Evolutionary conservation across 768 basidiomycete genomes (phyloP).

Genomic region (Chalciporus chontae): DNA sequence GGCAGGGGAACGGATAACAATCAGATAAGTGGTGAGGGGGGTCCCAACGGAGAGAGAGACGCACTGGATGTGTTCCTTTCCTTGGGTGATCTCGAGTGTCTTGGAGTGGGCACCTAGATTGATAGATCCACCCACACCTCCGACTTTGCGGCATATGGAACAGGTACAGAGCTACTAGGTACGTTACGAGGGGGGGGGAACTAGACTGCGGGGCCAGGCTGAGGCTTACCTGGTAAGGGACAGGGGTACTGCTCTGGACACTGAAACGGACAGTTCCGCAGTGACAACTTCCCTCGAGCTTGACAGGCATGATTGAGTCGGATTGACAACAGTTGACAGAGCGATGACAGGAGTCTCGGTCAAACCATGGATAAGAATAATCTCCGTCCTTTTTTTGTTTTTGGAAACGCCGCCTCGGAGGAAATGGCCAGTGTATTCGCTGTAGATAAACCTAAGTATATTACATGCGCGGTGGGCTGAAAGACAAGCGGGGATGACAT

Average conservation of each 20-base stretch:
- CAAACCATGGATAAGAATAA: too few species aligned
- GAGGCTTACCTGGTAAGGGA: constrained; percentile 62
- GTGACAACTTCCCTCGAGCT: constrained; percentile 41
- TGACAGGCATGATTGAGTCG: constrained; percentile 54
- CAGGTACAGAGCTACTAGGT: constrained; percentile 57
- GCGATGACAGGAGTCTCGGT: not conserved
- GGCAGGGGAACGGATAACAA: not conserved
- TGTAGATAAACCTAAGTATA: too few species aligned
- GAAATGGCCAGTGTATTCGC: too few species aligned
- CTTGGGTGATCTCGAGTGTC: constrained; percentile 48
- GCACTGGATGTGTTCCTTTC: constrained; percentile 54
- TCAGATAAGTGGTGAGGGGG: not conserved
- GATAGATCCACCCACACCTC: constrained; percentile 60
- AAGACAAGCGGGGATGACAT: too few species aligned
- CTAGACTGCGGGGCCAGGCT: too few species aligned
- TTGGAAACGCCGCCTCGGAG: too few species aligned
- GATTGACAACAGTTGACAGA: too few species aligned
- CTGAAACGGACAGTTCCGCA: constrained; percentile 34
- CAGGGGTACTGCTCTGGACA: constrained; percentile 47
- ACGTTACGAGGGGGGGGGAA: not conserved
- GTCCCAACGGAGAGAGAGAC: not conserved
- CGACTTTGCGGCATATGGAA: constrained; percentile 70
- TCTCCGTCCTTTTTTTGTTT: too few species aligned
- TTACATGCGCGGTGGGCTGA: too few species aligned
- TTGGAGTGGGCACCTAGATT: constrained; percentile 57